A percentile compares a stretch with the other conserved stretches of the same genome.
These are phyloP conservation scores for Candida boidinii DNA, from an alignment of 805 yeast genomes.

Conservation along the genomic window DNA sequence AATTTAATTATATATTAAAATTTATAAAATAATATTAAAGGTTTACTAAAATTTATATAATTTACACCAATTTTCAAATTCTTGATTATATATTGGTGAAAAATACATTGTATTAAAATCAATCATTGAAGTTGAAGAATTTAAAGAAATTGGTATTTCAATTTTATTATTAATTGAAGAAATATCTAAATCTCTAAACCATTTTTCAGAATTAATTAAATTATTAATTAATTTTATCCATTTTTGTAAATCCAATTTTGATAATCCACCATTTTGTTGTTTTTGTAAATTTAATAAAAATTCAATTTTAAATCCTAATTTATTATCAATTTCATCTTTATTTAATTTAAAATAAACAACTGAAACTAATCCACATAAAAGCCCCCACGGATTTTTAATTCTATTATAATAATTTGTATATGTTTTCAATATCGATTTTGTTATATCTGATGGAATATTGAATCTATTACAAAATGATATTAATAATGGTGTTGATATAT, in stretches of 20 bases:
- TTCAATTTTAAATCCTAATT: constrained; percentile 39
- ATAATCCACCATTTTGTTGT: constrained; percentile 44
- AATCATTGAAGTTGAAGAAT: constrained; percentile 15
- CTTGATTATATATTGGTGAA: constrained; percentile 22
- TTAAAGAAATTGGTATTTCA: no score
- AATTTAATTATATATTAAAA: no score
- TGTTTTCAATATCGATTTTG: constrained; percentile 40
- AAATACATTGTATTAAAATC: constrained; percentile 16
- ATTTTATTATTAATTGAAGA: neutral
- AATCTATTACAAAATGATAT: constrained; percentile 52
- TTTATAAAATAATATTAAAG: no score
- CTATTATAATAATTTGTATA: constrained; percentile 42
- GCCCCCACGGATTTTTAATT: constrained; percentile 57
- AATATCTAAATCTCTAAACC: constrained; percentile 45
- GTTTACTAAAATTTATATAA: no score
- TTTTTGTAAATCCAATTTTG: constrained; percentile 38
- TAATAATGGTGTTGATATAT: constrained; percentile 28
- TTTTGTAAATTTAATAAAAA: constrained; percentile 43
- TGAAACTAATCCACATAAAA: constrained; percentile 58
- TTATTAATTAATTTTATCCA: constrained; percentile 48
- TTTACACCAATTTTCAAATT: constrained; percentile 25
- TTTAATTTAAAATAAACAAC: constrained; percentile 51
- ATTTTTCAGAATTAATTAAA: constrained; percentile 46
- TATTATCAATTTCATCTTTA: constrained; percentile 32
- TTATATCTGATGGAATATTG: constrained; percentile 46